A percentile compares a stretch with the other conserved stretches of the same genome.
Conservation (phyloP, 345 rosid species). For the Sisymbrium altissimum region DNA sequence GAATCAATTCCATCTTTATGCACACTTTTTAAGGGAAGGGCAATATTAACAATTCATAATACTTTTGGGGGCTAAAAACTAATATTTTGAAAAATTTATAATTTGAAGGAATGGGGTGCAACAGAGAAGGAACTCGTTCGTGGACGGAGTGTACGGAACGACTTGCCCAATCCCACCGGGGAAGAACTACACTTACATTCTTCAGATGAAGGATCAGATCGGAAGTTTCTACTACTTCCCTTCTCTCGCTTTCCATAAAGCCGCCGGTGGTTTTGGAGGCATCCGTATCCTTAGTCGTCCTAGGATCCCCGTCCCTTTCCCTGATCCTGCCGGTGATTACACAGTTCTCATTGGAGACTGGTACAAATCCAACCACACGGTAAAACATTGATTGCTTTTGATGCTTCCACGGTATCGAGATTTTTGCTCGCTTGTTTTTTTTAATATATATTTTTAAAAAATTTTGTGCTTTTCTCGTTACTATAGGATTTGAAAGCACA, state of each 20-base stretch:
- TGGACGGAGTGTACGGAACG: constrained; percentile 79
- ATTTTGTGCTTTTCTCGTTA: neutral
- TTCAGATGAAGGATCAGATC: constrained; percentile 75
- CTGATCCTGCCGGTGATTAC: constrained; percentile 67
- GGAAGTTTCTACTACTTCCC: constrained; percentile 80
- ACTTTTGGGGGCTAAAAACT: neutral
- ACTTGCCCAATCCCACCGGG: constrained; percentile 95
- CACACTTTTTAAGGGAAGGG: neutral
- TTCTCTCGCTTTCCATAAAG: constrained; percentile 71
- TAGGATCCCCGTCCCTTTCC: constrained; percentile 63
- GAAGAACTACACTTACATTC: constrained; percentile 66
- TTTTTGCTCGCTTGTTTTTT: neutral
- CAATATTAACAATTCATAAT: neutral
- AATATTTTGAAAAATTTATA: neutral
- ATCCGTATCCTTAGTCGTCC: constrained; percentile 70
- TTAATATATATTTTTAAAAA: no score
- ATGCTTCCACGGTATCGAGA: neutral
- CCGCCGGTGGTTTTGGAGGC: constrained; percentile 78
- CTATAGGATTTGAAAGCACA: constrained; percentile 54
- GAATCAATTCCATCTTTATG: neutral
- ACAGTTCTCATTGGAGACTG: constrained; percentile 79
- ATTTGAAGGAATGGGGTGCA: constrained; percentile 69
- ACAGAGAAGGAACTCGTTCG: constrained; percentile 78
- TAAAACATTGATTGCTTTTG: constrained; percentile 8
- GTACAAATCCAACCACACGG: constrained; percentile 77